phyloP scores from a whole-genome alignment of 805 yeast species.

The Kuraishia floccosa region DNA sequence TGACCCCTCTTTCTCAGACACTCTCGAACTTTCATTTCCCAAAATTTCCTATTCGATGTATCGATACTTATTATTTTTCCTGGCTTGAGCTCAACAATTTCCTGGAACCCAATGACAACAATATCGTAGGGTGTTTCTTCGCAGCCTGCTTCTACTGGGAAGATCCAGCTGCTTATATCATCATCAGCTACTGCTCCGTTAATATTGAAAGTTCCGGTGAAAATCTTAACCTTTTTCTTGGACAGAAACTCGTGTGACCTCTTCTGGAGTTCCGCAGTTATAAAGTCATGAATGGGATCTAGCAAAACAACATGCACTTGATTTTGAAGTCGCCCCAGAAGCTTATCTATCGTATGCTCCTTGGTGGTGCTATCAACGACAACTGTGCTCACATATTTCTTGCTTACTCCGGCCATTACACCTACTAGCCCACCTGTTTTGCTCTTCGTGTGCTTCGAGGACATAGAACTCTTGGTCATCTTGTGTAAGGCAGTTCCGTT shows the following conservation, averaged over 20 bases:
- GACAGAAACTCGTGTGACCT: slow-evolving; percentile 27
- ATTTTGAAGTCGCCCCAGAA: slow-evolving; percentile 35
- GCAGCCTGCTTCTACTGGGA: slow-evolving; percentile 23
- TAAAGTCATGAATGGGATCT: slow-evolving; percentile 46
- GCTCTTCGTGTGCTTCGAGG: slow-evolving; percentile 25
- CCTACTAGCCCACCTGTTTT: slow-evolving; percentile 34
- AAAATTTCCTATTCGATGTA: slow-evolving; percentile 39
- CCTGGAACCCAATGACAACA: slow-evolving; percentile 80
- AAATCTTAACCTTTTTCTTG: slow-evolving; percentile 27
- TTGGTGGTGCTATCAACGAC: slow-evolving; percentile 15
- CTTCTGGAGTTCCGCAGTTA: slow-evolving; percentile 27
- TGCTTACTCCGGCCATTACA: slow-evolving; percentile 23
- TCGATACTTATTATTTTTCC: slow-evolving; percentile 79
- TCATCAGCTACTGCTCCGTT: slow-evolving; percentile 36
- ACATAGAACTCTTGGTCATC: slow-evolving; percentile 24
- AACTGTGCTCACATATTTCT: slow-evolving; percentile 15
- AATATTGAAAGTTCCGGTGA: slow-evolving; percentile 42
- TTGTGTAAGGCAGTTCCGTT: slow-evolving; percentile 29
- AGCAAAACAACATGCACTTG: slow-evolving; percentile 30
- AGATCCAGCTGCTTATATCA: slow-evolving; percentile 30
- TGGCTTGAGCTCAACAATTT: slow-evolving; percentile 73
- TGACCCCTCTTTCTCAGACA: slow-evolving; percentile 27
- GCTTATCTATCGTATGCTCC: slow-evolving; percentile 31
- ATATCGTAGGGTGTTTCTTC: slow-evolving; percentile 45
- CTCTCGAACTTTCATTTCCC: slow-evolving; percentile 54